Percentiles rank a stretch among this genome's conserved stretches.
phyloP scores from a whole-genome alignment of 2,329 filamentous ascomycete species.

The Penicillium sp. region DNA sequence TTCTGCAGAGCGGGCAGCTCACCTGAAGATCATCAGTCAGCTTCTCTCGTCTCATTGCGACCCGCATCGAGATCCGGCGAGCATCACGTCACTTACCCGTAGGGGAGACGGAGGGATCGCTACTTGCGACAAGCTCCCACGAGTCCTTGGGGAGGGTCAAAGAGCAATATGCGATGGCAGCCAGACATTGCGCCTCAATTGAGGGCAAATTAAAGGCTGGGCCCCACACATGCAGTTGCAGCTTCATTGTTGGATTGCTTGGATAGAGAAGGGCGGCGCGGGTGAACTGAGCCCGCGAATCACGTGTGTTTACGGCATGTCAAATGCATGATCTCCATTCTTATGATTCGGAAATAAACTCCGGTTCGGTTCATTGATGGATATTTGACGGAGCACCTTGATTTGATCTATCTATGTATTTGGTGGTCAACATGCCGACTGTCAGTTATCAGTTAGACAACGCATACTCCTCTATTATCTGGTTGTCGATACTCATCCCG shows the following conservation, averaged over 20 bases:
- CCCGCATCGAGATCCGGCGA: not conserved
- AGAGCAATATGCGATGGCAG: constrained; percentile 74
- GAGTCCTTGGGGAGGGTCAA: constrained; percentile 58
- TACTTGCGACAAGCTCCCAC: constrained; percentile 73
- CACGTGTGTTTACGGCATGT: constrained; percentile 17
- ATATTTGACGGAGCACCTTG: not conserved
- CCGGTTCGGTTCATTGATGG: not conserved
- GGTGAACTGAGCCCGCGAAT: constrained; percentile 17
- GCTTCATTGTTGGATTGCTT: constrained; percentile 46
- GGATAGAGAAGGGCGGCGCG: constrained; percentile 11
- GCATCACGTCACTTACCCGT: constrained; percentile 57
- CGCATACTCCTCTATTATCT: too few relatives aligned
- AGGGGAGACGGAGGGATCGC: constrained; percentile 69
- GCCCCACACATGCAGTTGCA: constrained; percentile 87
- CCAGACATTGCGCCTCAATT: constrained; percentile 87
- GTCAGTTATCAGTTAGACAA: too few relatives aligned
- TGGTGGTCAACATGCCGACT: too few relatives aligned
- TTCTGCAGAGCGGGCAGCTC: constrained; percentile 60
- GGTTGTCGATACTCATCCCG: too few relatives aligned
- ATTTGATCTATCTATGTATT: too few relatives aligned
- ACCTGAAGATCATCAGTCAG: constrained; percentile 39
- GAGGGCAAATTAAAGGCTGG: constrained; percentile 86
- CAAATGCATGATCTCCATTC: constrained; percentile 2
- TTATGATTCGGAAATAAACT: not conserved
- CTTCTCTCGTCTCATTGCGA: not conserved